These are phyloP conservation scores for Saccharomycopsis sp. DNA, from an alignment of 805 yeast genomes.

Conservation along the genomic window DNA sequence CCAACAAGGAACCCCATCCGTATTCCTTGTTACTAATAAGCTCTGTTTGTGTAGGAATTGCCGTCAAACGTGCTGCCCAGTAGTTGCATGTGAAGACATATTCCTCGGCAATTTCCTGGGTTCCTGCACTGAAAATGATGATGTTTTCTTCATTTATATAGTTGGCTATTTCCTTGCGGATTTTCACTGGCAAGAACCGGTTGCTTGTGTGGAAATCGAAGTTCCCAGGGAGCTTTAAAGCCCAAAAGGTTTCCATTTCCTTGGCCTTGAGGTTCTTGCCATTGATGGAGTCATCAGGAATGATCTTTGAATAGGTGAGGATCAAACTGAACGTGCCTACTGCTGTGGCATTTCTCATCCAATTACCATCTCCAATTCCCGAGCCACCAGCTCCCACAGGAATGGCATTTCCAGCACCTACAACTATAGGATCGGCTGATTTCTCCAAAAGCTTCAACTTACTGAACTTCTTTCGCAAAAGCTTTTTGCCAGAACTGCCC, in stretches of 20 bases:
- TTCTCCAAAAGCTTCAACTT: constrained; percentile 14
- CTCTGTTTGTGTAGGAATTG: constrained; percentile 68
- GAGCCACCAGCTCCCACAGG: constrained; percentile 15
- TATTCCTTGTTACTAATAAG: constrained; percentile 69
- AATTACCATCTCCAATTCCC: constrained; percentile 55
- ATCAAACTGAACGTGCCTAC: constrained; percentile 47
- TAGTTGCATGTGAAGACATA: constrained; percentile 76
- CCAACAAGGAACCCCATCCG: constrained; percentile 54
- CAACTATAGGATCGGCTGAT: constrained; percentile 14
- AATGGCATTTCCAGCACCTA: constrained; percentile 25
- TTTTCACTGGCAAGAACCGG: constrained; percentile 7
- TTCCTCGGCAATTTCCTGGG: constrained; percentile 58
- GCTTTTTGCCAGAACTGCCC: background rate
- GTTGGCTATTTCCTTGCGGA: constrained; percentile 14
- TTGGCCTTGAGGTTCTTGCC: constrained; percentile 25
- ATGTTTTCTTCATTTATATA: constrained; percentile 28
- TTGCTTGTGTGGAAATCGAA: constrained; percentile 27
- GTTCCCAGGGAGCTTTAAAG: constrained; percentile 46
- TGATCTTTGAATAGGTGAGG: constrained; percentile 43
- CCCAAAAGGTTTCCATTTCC: constrained; percentile 42
- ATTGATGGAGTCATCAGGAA: constrained; percentile 33
- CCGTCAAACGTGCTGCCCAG: constrained; percentile 84
- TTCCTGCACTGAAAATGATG: constrained; percentile 59
- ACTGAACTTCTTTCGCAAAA: constrained; percentile 18
- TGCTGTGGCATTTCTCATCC: constrained; percentile 58